These are phyloP conservation scores for Yarrowia bubula DNA, from an alignment of 805 yeast species.

Conservation along the genomic window DNA sequence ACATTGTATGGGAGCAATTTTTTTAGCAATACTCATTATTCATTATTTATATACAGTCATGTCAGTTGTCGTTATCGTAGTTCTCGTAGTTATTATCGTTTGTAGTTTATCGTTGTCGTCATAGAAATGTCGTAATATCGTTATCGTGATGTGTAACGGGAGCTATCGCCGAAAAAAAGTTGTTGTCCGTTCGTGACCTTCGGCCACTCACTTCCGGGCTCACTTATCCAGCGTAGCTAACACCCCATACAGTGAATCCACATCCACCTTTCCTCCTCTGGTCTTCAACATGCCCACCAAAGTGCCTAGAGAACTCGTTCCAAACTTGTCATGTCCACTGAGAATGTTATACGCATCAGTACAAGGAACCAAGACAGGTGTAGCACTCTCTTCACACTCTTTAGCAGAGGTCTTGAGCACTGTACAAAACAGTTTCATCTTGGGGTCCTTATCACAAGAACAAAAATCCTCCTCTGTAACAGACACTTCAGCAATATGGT, in stretches of 20 bases:
- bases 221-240: conserved; percentile 14
- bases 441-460: conserved; percentile 53
- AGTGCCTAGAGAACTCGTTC: background rate
- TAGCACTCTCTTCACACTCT: conserved; percentile 32
- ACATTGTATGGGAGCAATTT: too few relatives aligned
- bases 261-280: conserved; percentile 12
- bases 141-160: conserved; percentile 7
- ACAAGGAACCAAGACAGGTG: conserved; percentile 59
- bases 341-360: conserved; percentile 81
- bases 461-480: conserved; percentile 3
- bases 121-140: background rate
- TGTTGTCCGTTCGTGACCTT: background rate
- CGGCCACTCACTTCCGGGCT: too few relatives aligned
- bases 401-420: conserved; percentile 30
- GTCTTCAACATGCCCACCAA: background rate
- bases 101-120: conserved; percentile 29
- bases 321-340: conserved; percentile 52
- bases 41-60: conserved; percentile 16
- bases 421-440: conserved; percentile 80
- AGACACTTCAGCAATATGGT: background rate
- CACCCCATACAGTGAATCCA: conserved; percentile 3
- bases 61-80: conserved; percentile 12
- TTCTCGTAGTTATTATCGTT: conserved; percentile 28
- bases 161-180: too few relatives aligned
- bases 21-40: background rate